A percentile compares a stretch with the other conserved stretches of the same genome.
Conservation (phyloP, 768 basidiomycete genomes). For the Hypholoma sublateritium region DNA sequence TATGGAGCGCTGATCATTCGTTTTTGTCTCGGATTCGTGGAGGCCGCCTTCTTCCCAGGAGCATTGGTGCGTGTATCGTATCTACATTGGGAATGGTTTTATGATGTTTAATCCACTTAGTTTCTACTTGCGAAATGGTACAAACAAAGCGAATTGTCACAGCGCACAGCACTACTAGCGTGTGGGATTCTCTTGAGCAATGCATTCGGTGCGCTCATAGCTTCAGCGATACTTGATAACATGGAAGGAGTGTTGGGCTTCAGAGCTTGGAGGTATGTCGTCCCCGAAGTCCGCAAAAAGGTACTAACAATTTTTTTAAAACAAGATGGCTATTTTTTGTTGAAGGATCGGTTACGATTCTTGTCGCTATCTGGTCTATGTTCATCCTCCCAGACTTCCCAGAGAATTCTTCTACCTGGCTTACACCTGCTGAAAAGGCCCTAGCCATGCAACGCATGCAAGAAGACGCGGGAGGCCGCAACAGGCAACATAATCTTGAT, state of each 20-base stretch:
- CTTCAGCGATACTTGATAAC: constrained; percentile 71
- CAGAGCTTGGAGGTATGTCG: constrained; percentile 70
- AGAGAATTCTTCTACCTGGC: constrained; percentile 56
- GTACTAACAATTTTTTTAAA: not conserved
- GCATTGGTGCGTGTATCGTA: constrained; percentile 33
- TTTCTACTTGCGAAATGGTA: constrained; percentile 80
- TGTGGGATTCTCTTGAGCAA: constrained; percentile 83
- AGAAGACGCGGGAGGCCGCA: constrained; percentile 57
- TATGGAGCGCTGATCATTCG: constrained; percentile 67
- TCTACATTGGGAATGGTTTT: not conserved
- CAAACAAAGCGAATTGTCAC: constrained; percentile 70
- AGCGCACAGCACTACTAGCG: constrained; percentile 68
- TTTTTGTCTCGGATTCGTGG: constrained; percentile 74
- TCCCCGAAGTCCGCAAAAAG: not conserved
- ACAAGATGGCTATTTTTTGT: constrained; percentile 81
- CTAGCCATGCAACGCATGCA: constrained; percentile 65
- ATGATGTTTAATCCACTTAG: constrained; percentile 16
- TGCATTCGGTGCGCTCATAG: constrained; percentile 82
- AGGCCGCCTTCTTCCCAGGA: constrained; percentile 75
- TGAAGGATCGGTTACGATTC: constrained; percentile 64
- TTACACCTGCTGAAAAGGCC: constrained; percentile 57
- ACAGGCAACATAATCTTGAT: constrained; percentile 24
- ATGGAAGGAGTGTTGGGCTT: constrained; percentile 79
- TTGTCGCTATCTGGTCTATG: constrained; percentile 53
- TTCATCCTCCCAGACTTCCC: constrained; percentile 84